These are phyloP conservation scores for Aspergillus indologenus DNA, from an alignment of 495 filamentous ascomycete genomes.

Conservation along the genomic window DNA sequence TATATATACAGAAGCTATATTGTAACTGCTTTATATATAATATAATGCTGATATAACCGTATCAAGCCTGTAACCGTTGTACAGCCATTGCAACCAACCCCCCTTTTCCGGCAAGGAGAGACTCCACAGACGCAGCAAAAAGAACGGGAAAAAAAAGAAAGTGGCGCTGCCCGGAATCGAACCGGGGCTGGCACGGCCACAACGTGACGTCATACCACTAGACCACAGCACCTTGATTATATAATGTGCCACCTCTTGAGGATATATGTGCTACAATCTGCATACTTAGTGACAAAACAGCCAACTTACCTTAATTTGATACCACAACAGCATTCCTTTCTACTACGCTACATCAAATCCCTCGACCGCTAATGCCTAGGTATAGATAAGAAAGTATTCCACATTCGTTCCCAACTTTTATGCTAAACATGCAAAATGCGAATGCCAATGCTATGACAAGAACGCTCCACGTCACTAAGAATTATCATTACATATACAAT, in stretches of 20 bases:
- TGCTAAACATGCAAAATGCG: neutral
- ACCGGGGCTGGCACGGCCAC: slow-evolving; percentile 74
- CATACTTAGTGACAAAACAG: too few species aligned
- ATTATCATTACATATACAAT: neutral
- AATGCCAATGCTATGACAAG: neutral
- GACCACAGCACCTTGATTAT: slow-evolving; percentile 16
- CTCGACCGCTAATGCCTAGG: too few species aligned
- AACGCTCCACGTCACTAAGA: neutral
- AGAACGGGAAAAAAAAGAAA: neutral
- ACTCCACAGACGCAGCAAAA: too few species aligned
- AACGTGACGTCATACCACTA: slow-evolving; percentile 40
- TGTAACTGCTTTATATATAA: too few species aligned
- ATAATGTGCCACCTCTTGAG: neutral
- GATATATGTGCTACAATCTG: neutral
- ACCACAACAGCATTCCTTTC: too few species aligned
- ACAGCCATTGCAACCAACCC: too few species aligned
- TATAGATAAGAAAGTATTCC: neutral
- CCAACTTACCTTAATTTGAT: too few species aligned
- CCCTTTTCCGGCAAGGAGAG: too few species aligned
- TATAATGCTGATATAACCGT: too few species aligned
- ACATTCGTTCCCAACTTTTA: neutral
- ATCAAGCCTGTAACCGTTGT: too few species aligned
- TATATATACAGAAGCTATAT: too few species aligned
- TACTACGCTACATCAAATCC: neutral
- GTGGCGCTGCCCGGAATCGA: slow-evolving; percentile 61